A percentile compares a stretch with the other conserved stretches of the same genome.
Conservation (phyloP, 768 basidiomycete species). For the Crassisporium funariophilum region DNA sequence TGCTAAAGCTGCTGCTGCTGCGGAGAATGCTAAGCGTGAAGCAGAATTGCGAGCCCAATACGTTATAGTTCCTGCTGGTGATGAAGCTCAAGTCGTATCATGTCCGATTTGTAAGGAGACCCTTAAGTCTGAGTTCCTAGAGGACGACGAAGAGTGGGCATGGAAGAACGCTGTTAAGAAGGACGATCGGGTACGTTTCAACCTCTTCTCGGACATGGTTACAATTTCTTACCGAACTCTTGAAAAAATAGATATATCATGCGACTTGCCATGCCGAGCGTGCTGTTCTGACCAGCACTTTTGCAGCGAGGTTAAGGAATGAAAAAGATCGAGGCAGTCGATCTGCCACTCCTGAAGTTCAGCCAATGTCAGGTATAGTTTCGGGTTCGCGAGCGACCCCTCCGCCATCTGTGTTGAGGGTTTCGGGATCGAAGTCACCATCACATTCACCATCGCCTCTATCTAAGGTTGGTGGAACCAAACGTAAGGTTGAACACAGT, state of each 20-base stretch:
- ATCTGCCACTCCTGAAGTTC: conserved; percentile 73
- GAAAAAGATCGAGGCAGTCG: conserved; percentile 66
- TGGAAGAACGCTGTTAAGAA: conserved; percentile 90
- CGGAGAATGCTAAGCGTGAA: conserved; percentile 71
- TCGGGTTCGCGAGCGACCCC: conserved; percentile 37
- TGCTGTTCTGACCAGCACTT: conserved; percentile 57
- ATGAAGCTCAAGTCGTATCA: conserved; percentile 78
- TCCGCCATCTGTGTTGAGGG: conserved; percentile 35
- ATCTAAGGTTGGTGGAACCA: conserved; percentile 56
- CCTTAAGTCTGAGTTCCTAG: conserved; percentile 87
- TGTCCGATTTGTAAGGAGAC: conserved; percentile 98
- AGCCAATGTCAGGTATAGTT: conserved; percentile 26
- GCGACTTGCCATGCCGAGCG: conserved; percentile 94
- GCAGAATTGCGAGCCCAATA: conserved; percentile 73
- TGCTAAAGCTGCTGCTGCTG: conserved; percentile 60
- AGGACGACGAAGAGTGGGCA: conserved; percentile 98
- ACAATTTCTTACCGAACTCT: conserved; percentile 3
- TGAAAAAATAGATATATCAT: conserved; percentile 73
- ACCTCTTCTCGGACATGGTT: conserved; percentile 1
- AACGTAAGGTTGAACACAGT: conserved; percentile 71
- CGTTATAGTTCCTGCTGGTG: conserved; percentile 89
- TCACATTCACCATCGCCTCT: conserved; percentile 55
- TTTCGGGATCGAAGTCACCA: conserved; percentile 39
- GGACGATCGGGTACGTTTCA: conserved; percentile 71
- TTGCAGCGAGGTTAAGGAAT: conserved; percentile 69